These are phyloP conservation scores for Lachnellula arida DNA, from an alignment of 2,329 filamentous ascomycete genomes.

Conservation along the genomic window DNA sequence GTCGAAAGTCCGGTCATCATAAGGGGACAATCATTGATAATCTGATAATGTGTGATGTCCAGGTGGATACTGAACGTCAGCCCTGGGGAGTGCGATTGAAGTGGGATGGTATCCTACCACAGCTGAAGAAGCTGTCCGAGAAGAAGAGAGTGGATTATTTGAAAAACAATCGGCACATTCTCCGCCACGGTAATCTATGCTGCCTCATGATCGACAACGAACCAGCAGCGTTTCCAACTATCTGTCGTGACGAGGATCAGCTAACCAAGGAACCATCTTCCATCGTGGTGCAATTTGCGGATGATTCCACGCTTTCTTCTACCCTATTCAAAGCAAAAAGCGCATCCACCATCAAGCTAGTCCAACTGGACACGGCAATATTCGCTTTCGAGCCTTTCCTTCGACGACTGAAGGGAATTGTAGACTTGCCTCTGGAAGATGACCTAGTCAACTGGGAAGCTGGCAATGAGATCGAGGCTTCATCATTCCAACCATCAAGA, in stretches of 20 bases:
- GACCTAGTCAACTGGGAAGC: constrained; percentile 42
- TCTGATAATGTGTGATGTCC: constrained; percentile 37
- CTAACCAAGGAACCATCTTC: constrained; percentile 42
- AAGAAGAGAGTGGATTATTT: constrained; percentile 42
- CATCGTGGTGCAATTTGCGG: constrained; percentile 48
- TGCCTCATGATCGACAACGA: constrained; percentile 49
- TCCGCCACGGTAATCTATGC: constrained; percentile 58
- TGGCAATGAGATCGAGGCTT: constrained; percentile 7
- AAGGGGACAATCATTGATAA: constrained; percentile 36
- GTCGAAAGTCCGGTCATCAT: constrained; percentile 43
- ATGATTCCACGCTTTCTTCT: constrained; percentile 41
- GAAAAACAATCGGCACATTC: constrained; percentile 41
- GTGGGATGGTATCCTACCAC: constrained; percentile 40
- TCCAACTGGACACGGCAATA: constrained; percentile 58
- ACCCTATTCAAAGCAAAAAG: constrained; percentile 42
- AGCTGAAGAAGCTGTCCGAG: constrained; percentile 32
- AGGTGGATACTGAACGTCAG: constrained; percentile 19
- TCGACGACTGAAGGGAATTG: constrained; percentile 50
- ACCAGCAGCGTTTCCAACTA: constrained; percentile 55
- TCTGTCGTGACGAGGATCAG: constrained; percentile 47
- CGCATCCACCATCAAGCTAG: constrained; percentile 40
- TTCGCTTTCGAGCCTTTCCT: constrained; percentile 69
- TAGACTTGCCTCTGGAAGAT: constrained; percentile 50
- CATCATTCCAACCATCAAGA: constrained; percentile 15
- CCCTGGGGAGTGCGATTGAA: constrained; percentile 39